Evolutionary conservation across 176 grass and related monocot species (phyloP), one percentile per base, ranked within the genome.

Genomic region (Hsuehochloa calcarea): DNA sequence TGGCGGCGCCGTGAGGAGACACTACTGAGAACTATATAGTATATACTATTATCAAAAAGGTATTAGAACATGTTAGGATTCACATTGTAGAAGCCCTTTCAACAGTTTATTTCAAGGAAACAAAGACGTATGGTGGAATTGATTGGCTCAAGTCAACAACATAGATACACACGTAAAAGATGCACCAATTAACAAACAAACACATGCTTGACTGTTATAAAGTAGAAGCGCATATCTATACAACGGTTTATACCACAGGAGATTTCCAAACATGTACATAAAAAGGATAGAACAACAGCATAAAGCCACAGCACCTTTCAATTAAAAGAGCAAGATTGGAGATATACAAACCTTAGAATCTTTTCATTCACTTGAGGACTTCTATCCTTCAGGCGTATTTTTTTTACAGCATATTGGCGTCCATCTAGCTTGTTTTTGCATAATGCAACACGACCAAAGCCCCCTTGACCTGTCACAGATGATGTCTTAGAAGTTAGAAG

Each of bases 351-450:
- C 96, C 96, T 98, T 41, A 95, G 43, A 85, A 98, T 98, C 85
- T 93, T 98, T 68, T 98, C 91, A 68, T 93, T 93, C 77, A 95
- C 89, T 86, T 91, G 93, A 89, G 88, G 85, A 79, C 79, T 93
- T 93, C 43, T 95, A 77, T 98, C 96, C 85, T 93, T 98, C 49
- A 98, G 55, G 34, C 93, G 85, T 88, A 98, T 98, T 88, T 89
- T 98, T 85, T 98, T 98, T 63, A 98, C 85, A 90, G 93, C 93
- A 95, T 98, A 98, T 80, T 95, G 91, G 20, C 93, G 93, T n/a
- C 96, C 96, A 80, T 98, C 93, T 68, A 98, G 78, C 85, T 98
- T 98, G 80, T 98, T 98, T 86, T 88, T 88, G 69, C 96, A 98
- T 71, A 98, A 85, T 67, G 89, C 83, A 88, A 95, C 96, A 83